phyloP scores from a whole-genome alignment of 495 filamentous ascomycete genomes.

The Rhypophila decipiens region DNA sequence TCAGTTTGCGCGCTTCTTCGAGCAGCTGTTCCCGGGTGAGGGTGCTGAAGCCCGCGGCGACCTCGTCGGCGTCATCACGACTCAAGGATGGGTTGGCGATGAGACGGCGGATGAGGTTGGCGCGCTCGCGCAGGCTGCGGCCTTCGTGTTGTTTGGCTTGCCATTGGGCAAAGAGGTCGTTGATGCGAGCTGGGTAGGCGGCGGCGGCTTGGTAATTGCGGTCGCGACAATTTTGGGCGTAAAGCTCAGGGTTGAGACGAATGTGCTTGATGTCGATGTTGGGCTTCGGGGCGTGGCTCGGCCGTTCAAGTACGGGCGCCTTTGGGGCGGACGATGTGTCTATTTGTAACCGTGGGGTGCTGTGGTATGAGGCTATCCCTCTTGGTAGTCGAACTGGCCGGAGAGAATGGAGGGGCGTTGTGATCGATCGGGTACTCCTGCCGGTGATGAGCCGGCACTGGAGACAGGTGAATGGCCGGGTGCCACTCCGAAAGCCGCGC shows the following conservation, averaged over 20 bases:
- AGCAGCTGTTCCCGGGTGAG: constrained; percentile 45
- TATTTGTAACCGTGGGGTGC: constrained; percentile 7
- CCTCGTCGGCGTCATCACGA: constrained; percentile 24
- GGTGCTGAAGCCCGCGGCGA: constrained; percentile 13
- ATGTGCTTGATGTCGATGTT: constrained; percentile 81
- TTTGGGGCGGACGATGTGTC: constrained; percentile 2
- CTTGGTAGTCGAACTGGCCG: background rate
- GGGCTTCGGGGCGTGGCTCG: constrained; percentile 74
- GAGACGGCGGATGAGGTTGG: constrained; percentile 47
- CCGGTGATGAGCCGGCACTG: constrained; percentile 20
- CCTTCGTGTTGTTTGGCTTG: constrained; percentile 46
- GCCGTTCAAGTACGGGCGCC: constrained; percentile 14
- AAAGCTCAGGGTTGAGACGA: constrained; percentile 68
- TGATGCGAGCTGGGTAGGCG: constrained; percentile 61
- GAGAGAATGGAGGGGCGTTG: background rate
- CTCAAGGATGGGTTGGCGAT: constrained; percentile 39
- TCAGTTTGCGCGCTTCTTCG: constrained; percentile 62
- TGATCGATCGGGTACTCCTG: constrained; percentile 3
- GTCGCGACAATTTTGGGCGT: constrained; percentile 74
- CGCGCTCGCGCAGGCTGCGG: constrained; percentile 50
- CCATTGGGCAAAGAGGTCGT: constrained; percentile 61
- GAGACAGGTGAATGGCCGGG: constrained; percentile 20
- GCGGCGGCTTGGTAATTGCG: constrained; percentile 73
- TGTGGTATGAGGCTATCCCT: constrained; percentile 5
- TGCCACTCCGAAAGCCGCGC: background rate